Evolutionary conservation across 495 filamentous ascomycete genomes (phyloP).

Genomic region (Lasiosphaeria ovina): DNA sequence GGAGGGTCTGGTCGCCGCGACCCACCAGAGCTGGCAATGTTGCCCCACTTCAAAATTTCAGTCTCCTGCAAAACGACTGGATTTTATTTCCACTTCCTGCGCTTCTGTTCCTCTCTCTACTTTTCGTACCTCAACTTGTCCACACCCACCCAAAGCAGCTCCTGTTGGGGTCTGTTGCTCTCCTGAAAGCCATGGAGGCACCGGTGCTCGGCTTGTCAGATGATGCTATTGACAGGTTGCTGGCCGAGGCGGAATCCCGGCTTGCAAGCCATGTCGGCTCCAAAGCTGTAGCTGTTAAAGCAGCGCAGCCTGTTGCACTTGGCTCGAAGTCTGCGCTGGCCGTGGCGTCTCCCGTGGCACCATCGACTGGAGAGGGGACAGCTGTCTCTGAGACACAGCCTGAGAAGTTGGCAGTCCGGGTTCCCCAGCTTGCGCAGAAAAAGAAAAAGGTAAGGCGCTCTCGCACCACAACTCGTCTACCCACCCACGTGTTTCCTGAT

Average conservation of each 20-base stretch:
- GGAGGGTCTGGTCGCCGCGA: neutral
- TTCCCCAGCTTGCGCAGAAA: slow-evolving; percentile 36
- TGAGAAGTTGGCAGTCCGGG: slow-evolving; percentile 39
- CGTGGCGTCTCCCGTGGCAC: slow-evolving; percentile 14
- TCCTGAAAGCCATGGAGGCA: slow-evolving; percentile 16
- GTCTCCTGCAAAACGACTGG: neutral
- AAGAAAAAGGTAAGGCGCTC: slow-evolving; percentile 39
- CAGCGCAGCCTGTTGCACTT: slow-evolving; percentile 8
- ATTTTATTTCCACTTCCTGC: neutral
- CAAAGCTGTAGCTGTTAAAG: slow-evolving; percentile 14
- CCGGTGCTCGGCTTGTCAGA: slow-evolving; percentile 25
- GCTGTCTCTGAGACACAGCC: slow-evolving; percentile 23
- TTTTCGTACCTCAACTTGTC: neutral
- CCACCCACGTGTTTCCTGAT: slow-evolving; percentile 32
- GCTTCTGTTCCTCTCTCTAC: neutral
- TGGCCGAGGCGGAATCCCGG: slow-evolving; percentile 32
- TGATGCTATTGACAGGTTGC: slow-evolving; percentile 31
- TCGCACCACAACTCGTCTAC: neutral
- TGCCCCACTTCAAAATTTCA: neutral
- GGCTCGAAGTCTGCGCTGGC: slow-evolving; percentile 10
- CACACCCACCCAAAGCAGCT: neutral
- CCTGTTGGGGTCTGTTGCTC: neutral
- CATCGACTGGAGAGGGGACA: slow-evolving; percentile 26
- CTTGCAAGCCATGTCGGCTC: slow-evolving; percentile 23
- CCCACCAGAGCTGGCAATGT: neutral